Conservation (phyloP, 2,329 filamentous ascomycete species). For the Botrytis medusae region DNA sequence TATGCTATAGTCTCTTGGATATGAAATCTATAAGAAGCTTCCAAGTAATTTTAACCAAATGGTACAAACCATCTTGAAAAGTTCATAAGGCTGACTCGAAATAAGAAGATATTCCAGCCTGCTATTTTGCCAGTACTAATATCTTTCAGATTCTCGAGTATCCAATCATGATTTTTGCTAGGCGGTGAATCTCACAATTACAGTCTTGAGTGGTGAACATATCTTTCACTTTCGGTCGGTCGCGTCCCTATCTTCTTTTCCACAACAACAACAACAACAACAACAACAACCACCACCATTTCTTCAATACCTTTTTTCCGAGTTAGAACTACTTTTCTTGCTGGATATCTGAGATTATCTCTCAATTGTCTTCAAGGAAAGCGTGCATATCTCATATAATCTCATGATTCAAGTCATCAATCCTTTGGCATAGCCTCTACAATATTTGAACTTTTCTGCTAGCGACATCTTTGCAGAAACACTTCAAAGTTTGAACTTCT, state of each 20-base stretch:
- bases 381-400: neutral
- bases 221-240: neutral
- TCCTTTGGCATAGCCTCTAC: no score
- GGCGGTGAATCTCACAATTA: neutral
- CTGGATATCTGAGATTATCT: neutral
- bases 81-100: neutral
- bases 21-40: neutral
- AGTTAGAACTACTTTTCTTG: constrained; percentile 10
- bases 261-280: neutral
- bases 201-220: neutral
- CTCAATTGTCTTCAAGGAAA: neutral
- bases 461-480: neutral
- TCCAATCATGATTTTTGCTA: neutral
- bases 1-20: neutral
- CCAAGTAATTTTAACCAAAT: neutral
- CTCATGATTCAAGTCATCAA: neutral
- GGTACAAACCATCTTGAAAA: neutral
- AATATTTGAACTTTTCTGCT: neutral
- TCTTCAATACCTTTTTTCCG: neutral
- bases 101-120: neutral
- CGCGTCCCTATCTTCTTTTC: neutral
- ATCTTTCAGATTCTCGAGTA: neutral
- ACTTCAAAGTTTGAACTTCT: neutral
- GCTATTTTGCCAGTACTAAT: neutral
- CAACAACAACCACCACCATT: neutral